Evolutionary conservation across 345 rosid genomes (phyloP).

Genomic region (Populus tremula): DNA sequence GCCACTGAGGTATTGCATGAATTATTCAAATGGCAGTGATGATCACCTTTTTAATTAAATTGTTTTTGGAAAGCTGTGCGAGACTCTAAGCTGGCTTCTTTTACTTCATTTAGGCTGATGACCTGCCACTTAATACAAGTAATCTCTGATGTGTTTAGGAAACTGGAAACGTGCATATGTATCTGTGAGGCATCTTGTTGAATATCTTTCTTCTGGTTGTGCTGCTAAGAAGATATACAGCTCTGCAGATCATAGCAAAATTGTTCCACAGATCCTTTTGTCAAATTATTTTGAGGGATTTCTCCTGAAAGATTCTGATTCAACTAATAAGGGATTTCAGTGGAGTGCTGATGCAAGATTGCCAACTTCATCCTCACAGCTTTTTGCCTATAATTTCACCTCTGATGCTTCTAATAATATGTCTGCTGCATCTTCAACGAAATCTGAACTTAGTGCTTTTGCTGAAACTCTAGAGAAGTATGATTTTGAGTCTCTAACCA

Average conservation of each 20-base stretch:
- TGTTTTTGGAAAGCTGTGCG: background rate
- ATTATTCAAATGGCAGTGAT: background rate
- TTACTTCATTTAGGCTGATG: slow-evolving; percentile 23
- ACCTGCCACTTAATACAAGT: slow-evolving; percentile 33
- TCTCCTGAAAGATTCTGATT: slow-evolving; percentile 44
- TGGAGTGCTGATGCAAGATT: slow-evolving; percentile 57
- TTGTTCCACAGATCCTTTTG: slow-evolving; percentile 59
- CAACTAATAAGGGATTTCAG: slow-evolving; percentile 47
- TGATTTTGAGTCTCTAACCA: slow-evolving; percentile 40
- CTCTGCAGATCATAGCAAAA: slow-evolving; percentile 29
- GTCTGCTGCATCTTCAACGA: slow-evolving; percentile 41
- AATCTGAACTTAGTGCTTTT: slow-evolving; percentile 48
- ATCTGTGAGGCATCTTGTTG: slow-evolving; percentile 74
- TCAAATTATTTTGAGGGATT: slow-evolving; percentile 68
- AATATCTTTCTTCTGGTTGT: slow-evolving; percentile 40
- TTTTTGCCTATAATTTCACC: slow-evolving; percentile 35
- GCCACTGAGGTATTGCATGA: background rate
- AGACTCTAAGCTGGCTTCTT: background rate
- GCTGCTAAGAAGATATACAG: slow-evolving; percentile 32
- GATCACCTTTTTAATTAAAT: background rate
- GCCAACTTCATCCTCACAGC: slow-evolving; percentile 42
- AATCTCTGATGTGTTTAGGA: slow-evolving; percentile 60
- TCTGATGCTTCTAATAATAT: slow-evolving; percentile 34
- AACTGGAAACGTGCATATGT: slow-evolving; percentile 80
- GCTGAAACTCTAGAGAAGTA: slow-evolving; percentile 55